These are phyloP conservation scores for Rhizopogon roseolus DNA, from an alignment of 768 basidiomycete species.

Conservation along the genomic window DNA sequence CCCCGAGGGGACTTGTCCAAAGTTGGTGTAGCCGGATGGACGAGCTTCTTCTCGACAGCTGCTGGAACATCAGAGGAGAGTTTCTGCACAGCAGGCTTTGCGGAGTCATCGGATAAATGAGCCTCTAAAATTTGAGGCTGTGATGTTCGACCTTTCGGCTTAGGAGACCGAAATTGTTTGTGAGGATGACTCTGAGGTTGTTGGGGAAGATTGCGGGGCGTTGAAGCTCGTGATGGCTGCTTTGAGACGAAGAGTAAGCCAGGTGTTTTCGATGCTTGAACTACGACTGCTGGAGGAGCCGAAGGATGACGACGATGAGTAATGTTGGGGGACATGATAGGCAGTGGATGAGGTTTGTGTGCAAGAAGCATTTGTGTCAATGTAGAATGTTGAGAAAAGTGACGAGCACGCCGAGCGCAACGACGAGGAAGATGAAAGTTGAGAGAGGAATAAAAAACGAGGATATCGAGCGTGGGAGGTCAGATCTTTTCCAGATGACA, in stretches of 20 bases:
- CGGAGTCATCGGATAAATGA: constrained; percentile 23
- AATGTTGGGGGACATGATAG: constrained; percentile 22
- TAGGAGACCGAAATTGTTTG: constrained; percentile 31
- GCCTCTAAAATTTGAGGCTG: constrained; percentile 21
- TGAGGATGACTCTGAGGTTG: constrained; percentile 30
- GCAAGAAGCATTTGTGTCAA: constrained; percentile 35
- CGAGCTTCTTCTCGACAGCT: constrained; percentile 25
- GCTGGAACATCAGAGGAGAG: constrained; percentile 25
- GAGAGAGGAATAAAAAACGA: constrained; percentile 18
- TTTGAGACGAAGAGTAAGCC: constrained; percentile 70
- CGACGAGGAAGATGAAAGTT: constrained; percentile 6
- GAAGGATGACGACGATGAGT: constrained; percentile 65
- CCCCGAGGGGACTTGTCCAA: constrained; percentile 28
- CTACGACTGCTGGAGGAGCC: constrained; percentile 60
- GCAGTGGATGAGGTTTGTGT: constrained; percentile 30
- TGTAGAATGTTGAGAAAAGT: constrained; percentile 3
- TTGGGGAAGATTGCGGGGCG: constrained; percentile 31
- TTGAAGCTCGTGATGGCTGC: constrained; percentile 32
- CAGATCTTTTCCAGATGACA: constrained; percentile 8
- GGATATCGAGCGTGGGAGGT: constrained; percentile 24
- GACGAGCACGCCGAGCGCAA: constrained; percentile 1
- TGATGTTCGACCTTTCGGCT: constrained; percentile 28
- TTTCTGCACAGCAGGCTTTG: constrained; percentile 26
- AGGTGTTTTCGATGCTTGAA: constrained; percentile 69
- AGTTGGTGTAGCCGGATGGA: constrained; percentile 11